Conservation (phyloP, 1,139 yeast genomes). For the Geotrichum candidum region DNA sequence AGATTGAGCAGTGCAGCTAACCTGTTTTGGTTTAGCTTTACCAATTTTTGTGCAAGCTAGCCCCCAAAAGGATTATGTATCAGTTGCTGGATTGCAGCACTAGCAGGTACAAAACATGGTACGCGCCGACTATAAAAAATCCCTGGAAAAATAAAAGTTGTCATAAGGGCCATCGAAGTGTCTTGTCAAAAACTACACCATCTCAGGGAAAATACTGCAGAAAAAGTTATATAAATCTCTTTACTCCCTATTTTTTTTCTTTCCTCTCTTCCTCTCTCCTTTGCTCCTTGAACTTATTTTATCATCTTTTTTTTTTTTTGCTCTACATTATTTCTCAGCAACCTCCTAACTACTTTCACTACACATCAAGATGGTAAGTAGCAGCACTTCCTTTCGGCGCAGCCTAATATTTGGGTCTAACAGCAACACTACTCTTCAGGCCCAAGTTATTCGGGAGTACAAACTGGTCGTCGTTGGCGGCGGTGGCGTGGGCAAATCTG, state of each 20-base stretch:
- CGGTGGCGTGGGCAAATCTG: conserved; percentile 96
- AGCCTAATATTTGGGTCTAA: neutral
- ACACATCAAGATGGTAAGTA: neutral
- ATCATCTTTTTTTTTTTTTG: too few species aligned
- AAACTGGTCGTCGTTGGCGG: conserved; percentile 94
- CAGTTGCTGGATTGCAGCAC: neutral
- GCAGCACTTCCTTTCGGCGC: neutral
- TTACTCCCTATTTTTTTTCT: neutral
- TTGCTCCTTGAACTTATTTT: neutral
- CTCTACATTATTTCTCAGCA: neutral
- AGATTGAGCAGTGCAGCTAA: neutral
- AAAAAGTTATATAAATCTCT: neutral
- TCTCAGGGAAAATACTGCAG: neutral
- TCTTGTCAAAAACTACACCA: neutral
- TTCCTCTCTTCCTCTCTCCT: neutral
- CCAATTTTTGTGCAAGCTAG: neutral
- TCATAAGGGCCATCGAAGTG: neutral
- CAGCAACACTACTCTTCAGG: neutral
- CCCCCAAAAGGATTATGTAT: neutral
- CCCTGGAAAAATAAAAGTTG: neutral
- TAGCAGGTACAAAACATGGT: neutral
- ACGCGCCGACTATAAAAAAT: neutral
- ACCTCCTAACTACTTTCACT: neutral
- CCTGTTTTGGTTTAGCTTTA: neutral
- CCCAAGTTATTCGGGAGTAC: conserved; percentile 38